Evolutionary conservation across 2,329 filamentous ascomycete genomes (phyloP), one percentile per base, ranked within the genome.

Genomic region (Aspergillus alliaceus): DNA sequence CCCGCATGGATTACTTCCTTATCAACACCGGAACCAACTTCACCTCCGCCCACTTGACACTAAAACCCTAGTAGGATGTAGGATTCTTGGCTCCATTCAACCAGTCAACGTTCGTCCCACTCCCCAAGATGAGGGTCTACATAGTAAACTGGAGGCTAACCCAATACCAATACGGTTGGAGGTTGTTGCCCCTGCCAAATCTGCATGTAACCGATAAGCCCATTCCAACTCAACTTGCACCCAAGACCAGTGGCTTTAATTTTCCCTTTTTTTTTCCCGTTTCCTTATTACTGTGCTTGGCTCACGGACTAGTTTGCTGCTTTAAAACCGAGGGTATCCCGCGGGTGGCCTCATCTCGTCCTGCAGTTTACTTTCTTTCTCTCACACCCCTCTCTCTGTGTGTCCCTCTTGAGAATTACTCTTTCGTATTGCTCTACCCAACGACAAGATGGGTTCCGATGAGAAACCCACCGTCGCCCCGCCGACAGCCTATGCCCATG

Each of bases 391-490:
- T n/a, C n/a, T n/a, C n/a, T n/a, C n/a, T n/a, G n/a, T n/a, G n/a
- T n/a, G n/a, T n/a, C n/a, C n/a, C n/a, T n/a, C n/a, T n/a, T n/a
- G n/a, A n/a, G n/a, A n/a, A n/a, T n/a, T n/a, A n/a, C n/a, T n/a
- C 9, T 46, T 9, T 18, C 40, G 5, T 20, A n/a, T 37, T 12
- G 11, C 18, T 29, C 37, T 11, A 35, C 15, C n/a, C n/a, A n/a
- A 39, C 32, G 18, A 35, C n/a, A 44, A 44, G 15, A 57, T 54
- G 59, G 46, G 51, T 22, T 4, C 39, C n/a, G 11, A 18, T 14
- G 58, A 64, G n/a, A 62, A 61, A 42, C 46, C 54, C 6, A 48
- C 51, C 5, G 12, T 34, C 47, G 53, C 58, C 4, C 14, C 57
- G 8, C 34, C 35, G 51, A 3, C 47, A 24, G 24, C 51, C 18